Conservation (phyloP, 495 filamentous ascomycete genomes). For the Hyphodiscus hymeniophilus region DNA sequence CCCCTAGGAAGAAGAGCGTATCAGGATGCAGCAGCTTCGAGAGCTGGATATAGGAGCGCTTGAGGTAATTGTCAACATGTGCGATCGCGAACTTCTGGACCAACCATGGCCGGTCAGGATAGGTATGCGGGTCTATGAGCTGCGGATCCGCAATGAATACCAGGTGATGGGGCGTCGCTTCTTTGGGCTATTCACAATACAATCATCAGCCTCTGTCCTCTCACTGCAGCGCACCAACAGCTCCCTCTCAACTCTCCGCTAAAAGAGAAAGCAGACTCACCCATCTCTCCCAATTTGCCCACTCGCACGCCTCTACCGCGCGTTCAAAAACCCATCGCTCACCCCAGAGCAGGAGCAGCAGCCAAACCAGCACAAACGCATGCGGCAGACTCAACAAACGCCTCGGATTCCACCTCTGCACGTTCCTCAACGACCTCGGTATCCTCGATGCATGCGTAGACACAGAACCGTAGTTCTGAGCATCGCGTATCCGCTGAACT, state of each 20-base stretch:
- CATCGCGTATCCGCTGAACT: conserved; percentile 16
- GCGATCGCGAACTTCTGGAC: conserved; percentile 67
- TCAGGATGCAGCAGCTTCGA: conserved; percentile 66
- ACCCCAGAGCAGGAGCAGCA: conserved; percentile 77
- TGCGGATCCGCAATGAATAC: conserved; percentile 94
- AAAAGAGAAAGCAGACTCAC: no score
- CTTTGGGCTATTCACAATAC: conserved; percentile 55
- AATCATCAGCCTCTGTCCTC: not conserved
- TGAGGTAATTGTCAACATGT: conserved; percentile 84
- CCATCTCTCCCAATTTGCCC: conserved; percentile 89
- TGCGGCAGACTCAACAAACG: conserved; percentile 52
- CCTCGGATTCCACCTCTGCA: conserved; percentile 6
- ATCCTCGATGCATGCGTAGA: conserved; percentile 5
- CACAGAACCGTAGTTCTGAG: conserved; percentile 4
- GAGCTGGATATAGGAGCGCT: conserved; percentile 65
- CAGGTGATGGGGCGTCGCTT: conserved; percentile 74
- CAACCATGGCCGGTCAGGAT: conserved; percentile 88
- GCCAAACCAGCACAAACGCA: conserved; percentile 61
- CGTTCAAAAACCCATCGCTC: conserved; percentile 69
- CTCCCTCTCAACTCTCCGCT: no score
- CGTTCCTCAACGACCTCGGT: conserved; percentile 6
- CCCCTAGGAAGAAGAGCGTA: conserved; percentile 82
- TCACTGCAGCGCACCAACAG: not conserved
- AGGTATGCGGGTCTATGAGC: conserved; percentile 92
- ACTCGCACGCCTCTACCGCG: conserved; percentile 62